A percentile compares a stretch with the other conserved stretches of the same genome.
Evolutionary conservation across 805 yeast genomes (phyloP).

Genomic region (Pichia gijzeniarum): DNA sequence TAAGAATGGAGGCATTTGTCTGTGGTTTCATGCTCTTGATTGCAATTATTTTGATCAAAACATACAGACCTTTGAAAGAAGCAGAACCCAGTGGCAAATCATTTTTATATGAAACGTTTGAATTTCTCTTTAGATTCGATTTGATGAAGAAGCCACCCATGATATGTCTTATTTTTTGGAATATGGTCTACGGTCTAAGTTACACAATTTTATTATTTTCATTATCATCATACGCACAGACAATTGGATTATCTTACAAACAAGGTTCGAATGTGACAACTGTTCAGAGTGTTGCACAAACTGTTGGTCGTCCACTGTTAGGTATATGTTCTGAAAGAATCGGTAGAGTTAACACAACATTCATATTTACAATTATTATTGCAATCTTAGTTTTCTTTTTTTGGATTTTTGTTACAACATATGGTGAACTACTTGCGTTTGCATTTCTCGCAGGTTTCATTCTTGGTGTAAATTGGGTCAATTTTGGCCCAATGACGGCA

Average conservation of each 20-base stretch:
- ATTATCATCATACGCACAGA: slow-evolving; percentile 40
- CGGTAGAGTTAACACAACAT: slow-evolving; percentile 44
- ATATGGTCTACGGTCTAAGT: slow-evolving; percentile 25
- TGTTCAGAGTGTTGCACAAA: slow-evolving; percentile 40
- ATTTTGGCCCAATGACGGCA: slow-evolving; percentile 31
- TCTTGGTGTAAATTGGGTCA: slow-evolving; percentile 41
- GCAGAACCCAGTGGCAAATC: slow-evolving; percentile 14
- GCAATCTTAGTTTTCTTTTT: slow-evolving; percentile 37
- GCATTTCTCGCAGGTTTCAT: slow-evolving; percentile 38
- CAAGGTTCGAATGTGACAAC: slow-evolving; percentile 45
- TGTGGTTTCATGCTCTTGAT: slow-evolving; percentile 20
- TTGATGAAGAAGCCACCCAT: slow-evolving; percentile 20
- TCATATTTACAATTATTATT: slow-evolving; percentile 30
- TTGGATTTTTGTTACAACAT: slow-evolving; percentile 44
- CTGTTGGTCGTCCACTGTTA: slow-evolving; percentile 43
- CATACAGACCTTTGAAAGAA: slow-evolving; percentile 20
- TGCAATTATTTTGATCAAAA: slow-evolving; percentile 18
- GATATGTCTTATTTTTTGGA: slow-evolving; percentile 22
- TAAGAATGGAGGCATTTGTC: slow-evolving; percentile 36
- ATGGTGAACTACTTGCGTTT: slow-evolving; percentile 37
- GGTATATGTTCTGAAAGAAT: slow-evolving; percentile 40
- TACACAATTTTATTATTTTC: slow-evolving; percentile 38
- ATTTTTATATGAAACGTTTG: slow-evolving; percentile 17
- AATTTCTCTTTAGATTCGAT: slow-evolving; percentile 13
- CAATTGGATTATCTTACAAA: slow-evolving; percentile 40